These are phyloP conservation scores for Suillus placidus DNA, from an alignment of 768 basidiomycete species.

Conservation along the genomic window DNA sequence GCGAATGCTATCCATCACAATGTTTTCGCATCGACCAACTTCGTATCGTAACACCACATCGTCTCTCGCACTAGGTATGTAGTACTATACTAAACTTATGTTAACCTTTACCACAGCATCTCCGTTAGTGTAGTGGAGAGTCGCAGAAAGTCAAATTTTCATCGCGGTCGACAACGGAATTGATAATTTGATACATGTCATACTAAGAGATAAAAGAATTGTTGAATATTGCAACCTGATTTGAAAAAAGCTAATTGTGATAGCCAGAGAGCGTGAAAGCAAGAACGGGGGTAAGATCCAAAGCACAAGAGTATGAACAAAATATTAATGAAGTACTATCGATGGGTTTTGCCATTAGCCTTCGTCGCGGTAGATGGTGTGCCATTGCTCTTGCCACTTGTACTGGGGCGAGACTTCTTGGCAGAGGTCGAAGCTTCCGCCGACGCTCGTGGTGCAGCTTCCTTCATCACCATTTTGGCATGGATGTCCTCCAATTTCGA, in stretches of 20 bases:
- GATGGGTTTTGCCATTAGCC: constrained; percentile 63
- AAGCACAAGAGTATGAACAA: constrained; percentile 17
- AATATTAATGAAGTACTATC: constrained; percentile 40
- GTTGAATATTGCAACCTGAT: constrained; percentile 27
- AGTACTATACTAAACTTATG: too few species aligned
- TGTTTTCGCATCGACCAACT: too few species aligned
- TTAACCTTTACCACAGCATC: too few species aligned
- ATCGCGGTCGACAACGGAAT: background rate
- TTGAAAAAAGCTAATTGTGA: constrained; percentile 25
- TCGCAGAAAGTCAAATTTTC: background rate
- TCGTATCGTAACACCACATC: too few species aligned
- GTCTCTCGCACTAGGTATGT: too few species aligned
- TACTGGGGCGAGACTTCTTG: constrained; percentile 64
- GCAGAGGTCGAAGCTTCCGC: constrained; percentile 46
- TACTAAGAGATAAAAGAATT: constrained; percentile 28
- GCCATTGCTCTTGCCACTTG: constrained; percentile 55
- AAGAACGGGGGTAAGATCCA: constrained; percentile 12
- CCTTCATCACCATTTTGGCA: constrained; percentile 94
- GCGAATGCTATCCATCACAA: too few species aligned
- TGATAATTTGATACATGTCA: constrained; percentile 3
- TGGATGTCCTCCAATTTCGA: constrained; percentile 94
- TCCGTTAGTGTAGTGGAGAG: too few species aligned
- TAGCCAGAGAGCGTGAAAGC: constrained; percentile 21
- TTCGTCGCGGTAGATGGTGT: constrained; percentile 48
- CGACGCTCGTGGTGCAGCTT: constrained; percentile 60